Evolutionary conservation across 768 basidiomycete species (phyloP), one percentile per base, ranked within the genome.

Genomic region (Mrakia gelida): DNA sequence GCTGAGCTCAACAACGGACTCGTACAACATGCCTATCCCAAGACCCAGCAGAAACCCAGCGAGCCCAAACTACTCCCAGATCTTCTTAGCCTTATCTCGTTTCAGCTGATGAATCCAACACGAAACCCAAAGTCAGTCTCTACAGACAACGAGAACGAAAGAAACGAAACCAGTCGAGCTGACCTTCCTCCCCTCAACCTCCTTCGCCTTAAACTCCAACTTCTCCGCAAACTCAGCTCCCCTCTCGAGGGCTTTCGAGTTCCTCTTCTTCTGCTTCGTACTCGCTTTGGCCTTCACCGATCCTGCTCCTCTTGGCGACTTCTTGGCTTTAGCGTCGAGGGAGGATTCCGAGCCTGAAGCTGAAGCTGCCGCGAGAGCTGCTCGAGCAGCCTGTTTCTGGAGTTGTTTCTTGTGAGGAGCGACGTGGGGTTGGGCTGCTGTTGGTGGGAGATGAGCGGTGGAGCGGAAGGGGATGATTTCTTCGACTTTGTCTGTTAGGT

Each of bases 81-180:
- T 74, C 73, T 61, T 74, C 73, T 74, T 74, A 26, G 73, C 73
- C 41, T 52, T 41, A 41, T 74, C 73, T 23, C 73, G 73, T 54
- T 74, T 74, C 41, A 62, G 30, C 73, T 74, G 34, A 9, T 23
- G 13, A 7, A 34, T 2, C 32, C 61, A n/a, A 32, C 13, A 28
- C 13, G n/a, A 34, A n/a, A 59, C 34, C 3, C 38, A 30, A 13
- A 10, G 45, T 32, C n/a, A 73, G 30, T 30, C 30, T 23, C 30
- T 5, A 73, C 5, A 21, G 52, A 52, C 49, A 52, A 21, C 45
- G 9, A 59, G 32, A 26, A 41, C 21, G n/a, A 54, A 32, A 11
- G 11, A 28, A 56, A 32, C 13, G 38, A 56, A n/a, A n/a, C n/a
- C n/a, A 6, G 9, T 43, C 30, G 26, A 73, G 56, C 73, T 26